Evolutionary conservation across 495 filamentous ascomycete genomes (phyloP).

Genomic region (Talaromyces proteolyticus): DNA sequence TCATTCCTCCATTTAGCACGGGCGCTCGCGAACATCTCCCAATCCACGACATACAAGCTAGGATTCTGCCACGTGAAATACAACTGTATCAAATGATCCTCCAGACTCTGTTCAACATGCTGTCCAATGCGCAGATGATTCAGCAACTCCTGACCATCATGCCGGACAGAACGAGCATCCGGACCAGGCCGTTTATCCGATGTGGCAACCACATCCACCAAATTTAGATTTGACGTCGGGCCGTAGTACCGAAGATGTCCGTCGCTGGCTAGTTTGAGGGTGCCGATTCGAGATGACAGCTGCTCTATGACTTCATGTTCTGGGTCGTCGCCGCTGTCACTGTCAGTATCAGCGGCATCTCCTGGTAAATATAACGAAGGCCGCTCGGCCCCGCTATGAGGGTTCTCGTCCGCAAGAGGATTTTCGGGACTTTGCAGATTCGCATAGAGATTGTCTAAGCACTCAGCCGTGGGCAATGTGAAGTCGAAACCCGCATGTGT

Average conservation of each 20-base stretch:
- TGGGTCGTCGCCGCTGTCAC: conserved; percentile 36
- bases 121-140: conserved; percentile 38
- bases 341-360: conserved; percentile 11
- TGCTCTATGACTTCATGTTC: conserved; percentile 42
- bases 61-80: conserved; percentile 50
- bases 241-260: conserved; percentile 45
- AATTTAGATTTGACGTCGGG: conserved; percentile 41
- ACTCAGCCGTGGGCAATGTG: conserved; percentile 36
- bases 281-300: conserved; percentile 40
- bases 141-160: conserved; percentile 40
- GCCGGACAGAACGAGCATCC: conserved; percentile 42
- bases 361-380: neutral
- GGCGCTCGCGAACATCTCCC: conserved; percentile 39
- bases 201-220: conserved; percentile 38
- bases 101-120: conserved; percentile 32
- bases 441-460: conserved; percentile 32
- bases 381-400: conserved; percentile 13
- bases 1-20: conserved; percentile 35
- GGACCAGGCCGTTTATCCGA: conserved; percentile 41
- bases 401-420: neutral
- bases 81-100: conserved; percentile 41
- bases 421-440: conserved; percentile 11
- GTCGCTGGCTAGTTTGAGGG: conserved; percentile 41
- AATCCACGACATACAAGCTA: conserved; percentile 43
- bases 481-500: conserved; percentile 31